phyloP scores from a whole-genome alignment of 768 basidiomycete species.

The Rhodosporidiobolus sp. region DNA sequence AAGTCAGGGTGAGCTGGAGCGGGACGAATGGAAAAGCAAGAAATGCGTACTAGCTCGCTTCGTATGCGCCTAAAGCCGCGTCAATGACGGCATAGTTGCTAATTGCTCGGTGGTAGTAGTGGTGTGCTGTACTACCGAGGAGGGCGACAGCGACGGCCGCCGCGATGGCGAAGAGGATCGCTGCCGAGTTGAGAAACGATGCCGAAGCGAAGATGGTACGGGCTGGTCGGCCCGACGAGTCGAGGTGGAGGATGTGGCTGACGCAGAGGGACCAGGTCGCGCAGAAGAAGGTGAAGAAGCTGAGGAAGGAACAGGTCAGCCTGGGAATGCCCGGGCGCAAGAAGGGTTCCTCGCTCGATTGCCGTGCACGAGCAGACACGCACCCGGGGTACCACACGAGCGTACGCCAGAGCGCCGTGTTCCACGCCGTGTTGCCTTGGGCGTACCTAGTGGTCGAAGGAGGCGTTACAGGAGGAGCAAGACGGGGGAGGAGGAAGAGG shows the following conservation, averaged over 20 bases:
- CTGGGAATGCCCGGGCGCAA: not conserved
- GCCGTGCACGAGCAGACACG: not conserved
- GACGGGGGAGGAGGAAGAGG: not conserved
- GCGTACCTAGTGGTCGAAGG: not conserved
- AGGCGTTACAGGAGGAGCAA: not conserved
- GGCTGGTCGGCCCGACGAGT: slow-evolving; percentile 21
- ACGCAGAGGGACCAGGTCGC: not conserved
- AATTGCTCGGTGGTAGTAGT: not conserved
- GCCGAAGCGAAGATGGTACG: slow-evolving; percentile 16
- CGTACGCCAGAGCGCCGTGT: slow-evolving; percentile 9
- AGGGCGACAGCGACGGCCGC: not conserved
- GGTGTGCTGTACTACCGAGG: not conserved
- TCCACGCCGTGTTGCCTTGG: not conserved
- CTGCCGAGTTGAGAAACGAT: slow-evolving; percentile 14
- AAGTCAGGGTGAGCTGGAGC: not conserved
- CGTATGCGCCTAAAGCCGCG: not conserved
- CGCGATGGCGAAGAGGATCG: not conserved
- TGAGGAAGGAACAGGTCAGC: not conserved
- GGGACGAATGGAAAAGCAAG: too few relatives aligned
- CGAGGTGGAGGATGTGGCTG: slow-evolving; percentile 23
- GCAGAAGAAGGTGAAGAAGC: too few relatives aligned
- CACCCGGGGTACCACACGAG: slow-evolving; percentile 1
- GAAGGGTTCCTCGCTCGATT: too few relatives aligned
- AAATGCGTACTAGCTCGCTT: not conserved
- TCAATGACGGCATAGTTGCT: not conserved